These are phyloP conservation scores for Pseudovirgaria hyperparasitica DNA, from an alignment of 2,329 filamentous ascomycete species.

Conservation along the genomic window DNA sequence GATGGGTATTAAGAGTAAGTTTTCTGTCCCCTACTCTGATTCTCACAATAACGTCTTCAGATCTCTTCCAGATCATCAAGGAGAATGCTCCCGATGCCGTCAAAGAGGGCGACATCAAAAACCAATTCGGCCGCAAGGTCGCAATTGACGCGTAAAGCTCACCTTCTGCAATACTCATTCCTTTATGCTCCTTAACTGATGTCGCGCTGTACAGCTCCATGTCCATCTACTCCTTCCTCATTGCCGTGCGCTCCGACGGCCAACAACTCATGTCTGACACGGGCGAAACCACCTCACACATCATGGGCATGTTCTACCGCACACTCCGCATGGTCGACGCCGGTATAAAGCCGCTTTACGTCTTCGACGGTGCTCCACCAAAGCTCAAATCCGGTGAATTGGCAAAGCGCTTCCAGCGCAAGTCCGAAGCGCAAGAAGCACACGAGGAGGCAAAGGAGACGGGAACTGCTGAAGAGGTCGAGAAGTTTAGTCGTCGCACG, in stretches of 20 bases:
- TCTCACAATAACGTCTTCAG: conserved; percentile 5
- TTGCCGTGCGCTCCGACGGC: conserved; percentile 91
- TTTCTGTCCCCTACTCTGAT: neutral
- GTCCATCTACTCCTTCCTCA: conserved; percentile 98
- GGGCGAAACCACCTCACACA: conserved; percentile 91
- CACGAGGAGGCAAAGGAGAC: conserved; percentile 95
- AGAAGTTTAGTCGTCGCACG: conserved; percentile 90
- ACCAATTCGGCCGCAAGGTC: conserved; percentile 96
- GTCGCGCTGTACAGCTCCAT: conserved; percentile 53
- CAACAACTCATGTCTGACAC: conserved; percentile 92
- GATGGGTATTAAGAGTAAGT: conserved; percentile 23
- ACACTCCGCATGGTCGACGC: conserved; percentile 97
- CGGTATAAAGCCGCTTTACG: conserved; percentile 95
- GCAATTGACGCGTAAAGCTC: conserved; percentile 55
- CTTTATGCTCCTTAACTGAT: neutral
- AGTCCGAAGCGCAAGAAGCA: conserved; percentile 78
- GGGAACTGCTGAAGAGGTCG: conserved; percentile 91
- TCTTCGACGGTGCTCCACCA: conserved; percentile 92
- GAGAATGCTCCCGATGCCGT: conserved; percentile 91
- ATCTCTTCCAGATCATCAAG: conserved; percentile 36
- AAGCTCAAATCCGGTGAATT: conserved; percentile 97
- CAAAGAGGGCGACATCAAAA: conserved; percentile 97
- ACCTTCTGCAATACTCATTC: neutral
- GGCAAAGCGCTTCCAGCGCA: conserved; percentile 90
- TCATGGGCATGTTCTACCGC: conserved; percentile 99